A percentile compares a stretch with the other conserved stretches of the same genome.
These are phyloP conservation scores for Cryomyces minteri DNA, from an alignment of 495 filamentous ascomycete genomes.

Conservation along the genomic window DNA sequence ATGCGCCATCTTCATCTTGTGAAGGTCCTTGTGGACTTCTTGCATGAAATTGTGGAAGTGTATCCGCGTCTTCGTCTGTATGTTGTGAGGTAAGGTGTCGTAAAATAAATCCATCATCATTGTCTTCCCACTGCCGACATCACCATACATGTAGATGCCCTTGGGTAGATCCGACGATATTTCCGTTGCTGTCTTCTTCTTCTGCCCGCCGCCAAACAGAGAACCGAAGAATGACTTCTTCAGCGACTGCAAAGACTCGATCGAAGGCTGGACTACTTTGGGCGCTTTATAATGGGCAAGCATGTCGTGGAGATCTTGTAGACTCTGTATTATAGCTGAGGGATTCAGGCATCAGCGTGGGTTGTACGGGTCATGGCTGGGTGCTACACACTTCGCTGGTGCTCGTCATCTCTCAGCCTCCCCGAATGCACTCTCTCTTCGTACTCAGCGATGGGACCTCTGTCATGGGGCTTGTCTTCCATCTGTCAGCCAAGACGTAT, in stretches of 20 bases:
- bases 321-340: slow-evolving; percentile 63
- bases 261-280: slow-evolving; percentile 53
- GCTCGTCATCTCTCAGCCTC: slow-evolving; percentile 63
- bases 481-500: too few species aligned
- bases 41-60: slow-evolving; percentile 99
- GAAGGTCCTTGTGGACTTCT: slow-evolving; percentile 82
- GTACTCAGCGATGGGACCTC: slow-evolving; percentile 74
- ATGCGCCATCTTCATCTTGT: slow-evolving; percentile 72
- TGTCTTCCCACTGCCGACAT: slow-evolving; percentile 95
- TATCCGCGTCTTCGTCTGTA: slow-evolving; percentile 76
- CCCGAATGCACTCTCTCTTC: slow-evolving; percentile 56
- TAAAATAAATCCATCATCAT: slow-evolving; percentile 99
- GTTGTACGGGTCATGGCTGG: not conserved
- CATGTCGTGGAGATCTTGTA: slow-evolving; percentile 79
- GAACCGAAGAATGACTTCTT: slow-evolving; percentile 52
- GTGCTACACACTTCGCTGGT: slow-evolving; percentile 55
- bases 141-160: slow-evolving; percentile 88
- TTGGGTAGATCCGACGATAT: slow-evolving; percentile 62
- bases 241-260: slow-evolving; percentile 46
- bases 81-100: slow-evolving; percentile 69
- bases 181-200: slow-evolving; percentile 19
- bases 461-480: not conserved
- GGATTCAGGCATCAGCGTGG: not conserved
- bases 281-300: slow-evolving; percentile 56
- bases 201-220: slow-evolving; percentile 37